Base-by-base conservation (phyloP, 2,329 filamentous ascomycete species). In the Fusarium armeniacum region DNA sequence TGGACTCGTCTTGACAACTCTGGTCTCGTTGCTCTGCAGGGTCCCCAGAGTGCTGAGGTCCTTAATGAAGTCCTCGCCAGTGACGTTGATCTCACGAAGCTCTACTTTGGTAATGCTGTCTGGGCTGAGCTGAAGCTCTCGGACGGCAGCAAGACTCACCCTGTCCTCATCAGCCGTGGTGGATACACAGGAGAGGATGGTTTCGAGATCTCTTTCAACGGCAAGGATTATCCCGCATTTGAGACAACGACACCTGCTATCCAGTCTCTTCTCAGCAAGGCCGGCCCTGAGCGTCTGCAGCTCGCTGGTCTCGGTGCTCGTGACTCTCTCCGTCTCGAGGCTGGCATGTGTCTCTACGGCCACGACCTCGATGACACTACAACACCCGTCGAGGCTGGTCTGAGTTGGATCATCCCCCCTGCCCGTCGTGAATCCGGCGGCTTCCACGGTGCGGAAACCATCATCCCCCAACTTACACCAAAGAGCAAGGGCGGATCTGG, bases 261-360 rank as follows among this genome's bases (percentile, higher is more conserved):
- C 7, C 86, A 94, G 78, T 83, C 89, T 26, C 85, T 97, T 26
- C 86, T 97, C 47, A 79, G 85, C 41, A 83, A 87, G 33, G 90
- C 90, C 28, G 88, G 90, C 13, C 81, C 84, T 5, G 84, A 86
- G 67, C 82, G 81, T 53, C 84, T 97, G 18, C 91, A 91, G 76
- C 87, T 97, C 46, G 94, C 95, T 3, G 96, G 96, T 5, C 87
- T 99, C 0, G 96, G 94, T 12, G 93, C 96, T 4, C 89, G 96
- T 69, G 96, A 99, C 80, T 97, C 92, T 66, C 88, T 99, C 63
- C 90, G 96, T 47, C 89, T 99, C 32, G 96, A 99, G 83, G 96
- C 96, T 1, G 96, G 96, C 65, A 97, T 99, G 95, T 99, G 96
- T 81, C 87, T 99, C n/a, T 99, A 99, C 82, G 96, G 96, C n/a